These are phyloP conservation scores for Eucalyptus tenuipes DNA, from an alignment of 345 rosid species.

Conservation along the genomic window DNA sequence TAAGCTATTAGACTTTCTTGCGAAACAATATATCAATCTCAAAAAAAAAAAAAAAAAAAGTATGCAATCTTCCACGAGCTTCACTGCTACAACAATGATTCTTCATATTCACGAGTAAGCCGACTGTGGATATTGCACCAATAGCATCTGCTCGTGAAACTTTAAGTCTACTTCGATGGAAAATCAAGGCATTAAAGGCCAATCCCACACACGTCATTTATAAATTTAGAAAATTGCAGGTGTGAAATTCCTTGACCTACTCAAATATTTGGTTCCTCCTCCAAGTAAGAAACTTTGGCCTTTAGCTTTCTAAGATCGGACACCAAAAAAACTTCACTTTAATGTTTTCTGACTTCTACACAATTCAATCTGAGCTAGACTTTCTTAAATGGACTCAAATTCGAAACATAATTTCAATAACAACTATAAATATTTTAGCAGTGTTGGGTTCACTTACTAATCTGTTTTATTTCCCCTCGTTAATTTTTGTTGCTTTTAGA, in stretches of 20 bases:
- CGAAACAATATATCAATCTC: not conserved
- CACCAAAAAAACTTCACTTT: not conserved
- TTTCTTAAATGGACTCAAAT: not conserved
- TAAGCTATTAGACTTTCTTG: not conserved
- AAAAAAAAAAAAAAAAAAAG: not conserved
- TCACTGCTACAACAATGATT: not conserved
- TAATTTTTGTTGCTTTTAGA: not conserved
- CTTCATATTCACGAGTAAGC: not conserved
- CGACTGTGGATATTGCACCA: not conserved
- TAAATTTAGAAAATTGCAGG: not conserved
- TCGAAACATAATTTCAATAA: not conserved
- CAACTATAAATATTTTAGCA: not conserved
- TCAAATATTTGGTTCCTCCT: not conserved
- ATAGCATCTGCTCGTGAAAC: not conserved
- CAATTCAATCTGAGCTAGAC: not conserved
- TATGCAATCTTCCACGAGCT: not conserved
- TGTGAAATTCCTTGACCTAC: not conserved
- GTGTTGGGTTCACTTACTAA: not conserved
- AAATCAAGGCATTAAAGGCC: not conserved
- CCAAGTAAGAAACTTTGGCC: not conserved
- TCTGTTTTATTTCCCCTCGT: not conserved
- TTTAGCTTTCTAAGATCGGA: not conserved
- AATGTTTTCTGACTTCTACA: not conserved
- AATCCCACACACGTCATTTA: not conserved
- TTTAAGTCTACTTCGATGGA: not conserved